Conservation (phyloP, 2,329 filamentous ascomycete genomes). For the Aureobasidium melanogenum region DNA sequence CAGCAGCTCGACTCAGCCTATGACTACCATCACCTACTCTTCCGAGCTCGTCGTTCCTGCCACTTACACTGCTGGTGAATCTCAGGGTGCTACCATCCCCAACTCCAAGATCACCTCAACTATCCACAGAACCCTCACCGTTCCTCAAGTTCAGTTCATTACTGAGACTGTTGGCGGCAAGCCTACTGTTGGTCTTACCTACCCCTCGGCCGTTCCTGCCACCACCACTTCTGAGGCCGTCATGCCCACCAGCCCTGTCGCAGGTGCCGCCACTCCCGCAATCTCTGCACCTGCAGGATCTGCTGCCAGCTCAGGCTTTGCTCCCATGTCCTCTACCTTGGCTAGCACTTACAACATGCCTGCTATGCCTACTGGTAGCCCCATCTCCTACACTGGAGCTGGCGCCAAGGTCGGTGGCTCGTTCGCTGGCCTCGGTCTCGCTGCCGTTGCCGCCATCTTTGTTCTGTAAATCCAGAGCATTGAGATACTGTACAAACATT, state of each 20-base stretch:
- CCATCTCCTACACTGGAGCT: constrained; percentile 18
- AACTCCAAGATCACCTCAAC: constrained; percentile 23
- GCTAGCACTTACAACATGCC: constrained; percentile 15
- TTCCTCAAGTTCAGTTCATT: constrained; percentile 38
- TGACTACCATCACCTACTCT: constrained; percentile 35
- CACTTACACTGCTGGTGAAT: constrained; percentile 28
- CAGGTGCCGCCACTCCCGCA: constrained; percentile 14
- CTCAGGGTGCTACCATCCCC: constrained; percentile 24
- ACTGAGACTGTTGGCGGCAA: constrained; percentile 27
- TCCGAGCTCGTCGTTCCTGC: constrained; percentile 27
- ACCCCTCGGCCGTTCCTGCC: constrained; percentile 22
- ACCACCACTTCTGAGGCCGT: constrained; percentile 14
- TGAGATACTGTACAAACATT: neutral
- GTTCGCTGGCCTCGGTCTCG: constrained; percentile 17
- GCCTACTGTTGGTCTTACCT: constrained; percentile 25
- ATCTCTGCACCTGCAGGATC: constrained; percentile 14
- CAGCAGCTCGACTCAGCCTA: constrained; percentile 14
- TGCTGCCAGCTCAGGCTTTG: constrained; percentile 3
- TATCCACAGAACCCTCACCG: constrained; percentile 34
- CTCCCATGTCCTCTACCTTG: neutral
- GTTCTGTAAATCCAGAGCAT: constrained; percentile 16
- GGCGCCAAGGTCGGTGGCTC: constrained; percentile 16
- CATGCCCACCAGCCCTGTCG: neutral
- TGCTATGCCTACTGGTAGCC: constrained; percentile 13
- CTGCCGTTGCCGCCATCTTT: constrained; percentile 17